These are phyloP conservation scores for Geotrichum citri-aurantii DNA, from an alignment of 1,139 yeast species.

Conservation along the genomic window DNA sequence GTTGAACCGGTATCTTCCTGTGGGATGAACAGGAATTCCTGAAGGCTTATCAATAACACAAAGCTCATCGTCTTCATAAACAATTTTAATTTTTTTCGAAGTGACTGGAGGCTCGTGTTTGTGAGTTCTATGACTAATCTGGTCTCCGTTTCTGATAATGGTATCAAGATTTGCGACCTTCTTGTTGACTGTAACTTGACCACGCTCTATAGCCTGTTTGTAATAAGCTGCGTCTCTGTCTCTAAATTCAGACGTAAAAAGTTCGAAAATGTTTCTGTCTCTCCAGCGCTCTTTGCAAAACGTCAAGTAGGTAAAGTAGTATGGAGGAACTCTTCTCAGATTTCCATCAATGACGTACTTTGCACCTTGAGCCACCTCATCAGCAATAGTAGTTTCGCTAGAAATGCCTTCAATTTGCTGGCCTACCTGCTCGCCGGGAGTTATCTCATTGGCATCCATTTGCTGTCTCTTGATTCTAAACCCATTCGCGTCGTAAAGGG, in stretches of 20 bases:
- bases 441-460: slow-evolving; percentile 21
- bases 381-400: slow-evolving; percentile 27
- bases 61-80: slow-evolving; percentile 71
- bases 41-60: slow-evolving; percentile 91
- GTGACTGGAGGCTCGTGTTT: slow-evolving; percentile 90
- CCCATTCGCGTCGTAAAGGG: slow-evolving; percentile 26
- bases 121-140: slow-evolving; percentile 75
- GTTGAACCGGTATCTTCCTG: slow-evolving; percentile 85
- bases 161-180: slow-evolving; percentile 60
- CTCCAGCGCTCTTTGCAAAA: slow-evolving; percentile 87
- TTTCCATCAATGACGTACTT: slow-evolving; percentile 37
- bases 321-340: slow-evolving; percentile 73
- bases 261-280: slow-evolving; percentile 67
- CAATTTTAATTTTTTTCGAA: slow-evolving; percentile 61
- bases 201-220: slow-evolving; percentile 57
- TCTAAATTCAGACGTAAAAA: slow-evolving; percentile 78
- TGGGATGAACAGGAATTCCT: slow-evolving; percentile 95
- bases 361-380: slow-evolving; percentile 37
- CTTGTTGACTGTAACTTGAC: slow-evolving; percentile 68
- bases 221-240: slow-evolving; percentile 71
- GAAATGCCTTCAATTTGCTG: slow-evolving; percentile 1
- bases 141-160: slow-evolving; percentile 73
- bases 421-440: slow-evolving; percentile 17
- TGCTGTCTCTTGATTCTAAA: slow-evolving; percentile 29
- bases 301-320: slow-evolving; percentile 82